Evolutionary conservation across 148 eudicot genomes (phyloP), one percentile per base, ranked within the genome.

Genomic region (Linanthus parryae): DNA sequence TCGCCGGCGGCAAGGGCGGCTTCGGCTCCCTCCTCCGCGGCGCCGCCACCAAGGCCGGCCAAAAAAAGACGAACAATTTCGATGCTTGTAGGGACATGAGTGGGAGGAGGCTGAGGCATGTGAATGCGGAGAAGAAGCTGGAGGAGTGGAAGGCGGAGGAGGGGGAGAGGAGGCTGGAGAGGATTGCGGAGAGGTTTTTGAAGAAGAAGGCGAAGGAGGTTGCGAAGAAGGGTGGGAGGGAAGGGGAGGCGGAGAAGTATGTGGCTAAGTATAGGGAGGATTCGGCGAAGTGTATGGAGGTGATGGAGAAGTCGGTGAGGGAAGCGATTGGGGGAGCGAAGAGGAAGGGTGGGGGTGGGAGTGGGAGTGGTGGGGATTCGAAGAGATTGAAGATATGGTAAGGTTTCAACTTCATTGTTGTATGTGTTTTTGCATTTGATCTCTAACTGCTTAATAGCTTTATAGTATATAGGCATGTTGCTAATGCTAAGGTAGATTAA

Each of bases 41-140:
- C 3, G 94, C 99, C 15, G 96, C 88, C 46, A 88, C 88, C 2
- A 88, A 88, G 57, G 96, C 96, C 12, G 96, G 99, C 7, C 99
- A 88, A 65, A 86, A 87, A 69, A 92, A 92, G 78, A 92, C 99
- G 21, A 92, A 84, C 65, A 92, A 88, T 27, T 92, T 92, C 56
- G 99, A 92, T 46, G 96, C 96, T 17, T 92, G 99, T 54, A 37
- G 99, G n/a, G 99, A 92, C 61, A 92, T 92, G 99, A 92, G 91
- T 44, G 99, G 99, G 7, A 57, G 96, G 52, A 62, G 99, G 56
- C 52, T 92, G 57, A 57, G 99, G 66, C 99, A 92, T 41, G 96
- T 88, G 73, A 92, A 88, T 35, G 96, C 95, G 41, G 99, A 88
- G 85, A 88, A 84, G 82, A 88, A 63, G 78, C 57, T 92, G 62